Evolutionary conservation across 1,139 yeast species (phyloP), one percentile per base, ranked within the genome.

Genomic region (Hansenula sp.): DNA sequence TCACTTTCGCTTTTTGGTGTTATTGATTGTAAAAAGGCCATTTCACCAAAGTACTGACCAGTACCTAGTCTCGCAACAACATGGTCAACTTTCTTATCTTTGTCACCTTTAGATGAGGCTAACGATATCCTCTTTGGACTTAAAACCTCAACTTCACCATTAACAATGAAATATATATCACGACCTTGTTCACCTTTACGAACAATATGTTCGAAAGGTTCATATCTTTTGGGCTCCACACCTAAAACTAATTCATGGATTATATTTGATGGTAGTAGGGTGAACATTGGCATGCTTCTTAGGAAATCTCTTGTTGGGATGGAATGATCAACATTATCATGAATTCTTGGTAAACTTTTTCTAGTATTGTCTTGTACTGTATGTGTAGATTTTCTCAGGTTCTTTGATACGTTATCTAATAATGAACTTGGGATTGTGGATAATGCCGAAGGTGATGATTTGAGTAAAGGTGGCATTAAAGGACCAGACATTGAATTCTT

Each of bases 1-100:
- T 16, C 19, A 3, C 9, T 11, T 4, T 54, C 52, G 15, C 59
- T 59, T 12, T 62, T 47, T 4, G 50, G 54, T 12, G 72, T 65
- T 21, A 83, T 62, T 29, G 75, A 70, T 4, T 79, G 69, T 35
- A 84, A 63, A 54, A 84, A 84, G 0, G 88, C 77, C 81, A 84
- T 79, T 60, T 84, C 93, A 24, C 94, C 94, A 64, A 85, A 83
- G 60, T 81, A 84, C 36, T 80, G 74, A 10, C 87, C 89, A 10
- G 77, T 64, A 3, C 77, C 73, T 33, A 84, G 65, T 47, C 86
- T 71, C 1, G 87, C 90, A 36, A 80, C 62, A 2, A 74, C 66
- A 24, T 65, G 65, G 43, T 72, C 77, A 21, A 54, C 57, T 41
- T 53, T 53, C 38, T 51, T 49, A 18, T 50, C 51, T 27, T 38